These are phyloP conservation scores for Bipolaris gigantea DNA, from an alignment of 2,329 filamentous ascomycete genomes.

Conservation along the genomic window DNA sequence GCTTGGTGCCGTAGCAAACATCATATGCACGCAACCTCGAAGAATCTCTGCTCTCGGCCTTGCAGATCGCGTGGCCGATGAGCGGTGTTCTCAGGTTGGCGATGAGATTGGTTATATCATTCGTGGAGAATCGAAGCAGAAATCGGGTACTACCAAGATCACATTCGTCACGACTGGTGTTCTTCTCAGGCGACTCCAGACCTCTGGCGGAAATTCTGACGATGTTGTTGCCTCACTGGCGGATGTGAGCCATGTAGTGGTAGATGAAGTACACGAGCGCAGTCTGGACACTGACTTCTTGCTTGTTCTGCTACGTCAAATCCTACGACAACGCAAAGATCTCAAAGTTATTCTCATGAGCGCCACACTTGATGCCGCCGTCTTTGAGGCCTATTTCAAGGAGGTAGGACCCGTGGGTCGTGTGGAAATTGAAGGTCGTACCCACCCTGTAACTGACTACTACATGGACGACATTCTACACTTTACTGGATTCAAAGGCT, in stretches of 20 bases:
- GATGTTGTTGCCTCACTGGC: slow-evolving; percentile 80
- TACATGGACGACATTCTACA: slow-evolving; percentile 87
- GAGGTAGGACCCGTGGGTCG: slow-evolving; percentile 70
- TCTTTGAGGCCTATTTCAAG: slow-evolving; percentile 83
- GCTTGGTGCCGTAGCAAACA: slow-evolving; percentile 78
- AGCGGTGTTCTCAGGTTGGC: slow-evolving; percentile 79
- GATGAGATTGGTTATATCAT: slow-evolving; percentile 91
- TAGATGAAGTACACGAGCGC: slow-evolving; percentile 95
- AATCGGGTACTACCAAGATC: slow-evolving; percentile 74
- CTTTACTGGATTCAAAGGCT: slow-evolving; percentile 68
- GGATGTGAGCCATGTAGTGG: slow-evolving; percentile 90
- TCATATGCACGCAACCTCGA: slow-evolving; percentile 93
- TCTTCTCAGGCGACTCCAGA: slow-evolving; percentile 85
- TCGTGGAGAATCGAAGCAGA: slow-evolving; percentile 81
- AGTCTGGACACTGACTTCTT: slow-evolving; percentile 95
- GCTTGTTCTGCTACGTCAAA: slow-evolving; percentile 81
- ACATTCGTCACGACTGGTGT: slow-evolving; percentile 97
- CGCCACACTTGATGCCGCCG: slow-evolving; percentile 84
- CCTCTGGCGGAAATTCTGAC: slow-evolving; percentile 75
- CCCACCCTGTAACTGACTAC: slow-evolving; percentile 85
- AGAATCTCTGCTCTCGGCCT: slow-evolving; percentile 92
- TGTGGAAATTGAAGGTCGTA: slow-evolving; percentile 86
- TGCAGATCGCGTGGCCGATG: slow-evolving; percentile 91
- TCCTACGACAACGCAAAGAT: slow-evolving; percentile 72
- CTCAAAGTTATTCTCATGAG: slow-evolving; percentile 95